Percentiles rank a stretch among this genome's conserved stretches.
phyloP scores from a whole-genome alignment of 2,329 filamentous ascomycete species.

The Diaporthe sp. region DNA sequence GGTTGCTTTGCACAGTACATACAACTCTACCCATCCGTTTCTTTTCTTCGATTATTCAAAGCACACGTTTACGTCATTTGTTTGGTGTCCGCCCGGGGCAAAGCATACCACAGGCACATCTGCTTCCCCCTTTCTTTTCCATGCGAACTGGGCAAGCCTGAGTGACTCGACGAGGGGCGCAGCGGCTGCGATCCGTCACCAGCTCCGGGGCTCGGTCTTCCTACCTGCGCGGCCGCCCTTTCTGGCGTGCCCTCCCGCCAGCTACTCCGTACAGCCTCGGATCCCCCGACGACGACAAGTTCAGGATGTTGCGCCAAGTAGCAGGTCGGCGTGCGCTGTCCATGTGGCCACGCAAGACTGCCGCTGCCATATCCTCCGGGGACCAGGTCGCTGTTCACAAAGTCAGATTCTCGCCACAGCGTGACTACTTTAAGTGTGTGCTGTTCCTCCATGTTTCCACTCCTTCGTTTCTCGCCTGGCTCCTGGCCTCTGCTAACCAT shows the following conservation, averaged over 20 bases:
- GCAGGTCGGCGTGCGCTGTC: conserved; percentile 29
- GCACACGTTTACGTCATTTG: not conserved
- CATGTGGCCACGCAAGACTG: conserved; percentile 23
- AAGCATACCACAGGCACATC: not conserved
- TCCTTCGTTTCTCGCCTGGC: not conserved
- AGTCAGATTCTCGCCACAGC: conserved; percentile 17
- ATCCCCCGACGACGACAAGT: too few relatives aligned
- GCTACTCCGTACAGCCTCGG: not conserved
- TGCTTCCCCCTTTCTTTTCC: not conserved
- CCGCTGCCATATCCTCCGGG: conserved; percentile 18
- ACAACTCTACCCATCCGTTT: not conserved
- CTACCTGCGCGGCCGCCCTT: conserved; percentile 6
- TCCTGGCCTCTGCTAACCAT: not conserved
- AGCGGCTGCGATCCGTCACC: conserved; percentile 4
- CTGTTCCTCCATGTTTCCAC: not conserved
- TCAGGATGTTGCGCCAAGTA: conserved; percentile 30
- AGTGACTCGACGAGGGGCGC: not conserved
- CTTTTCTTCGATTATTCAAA: not conserved
- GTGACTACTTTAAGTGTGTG: conserved; percentile 11
- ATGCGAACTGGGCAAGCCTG: not conserved
- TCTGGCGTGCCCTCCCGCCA: not conserved
- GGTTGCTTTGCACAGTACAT: not conserved
- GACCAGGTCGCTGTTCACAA: conserved; percentile 24
- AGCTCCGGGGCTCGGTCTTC: not conserved
- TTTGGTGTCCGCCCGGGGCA: not conserved